Evolutionary conservation across 345 rosid genomes (phyloP).

Genomic region (Aquilaria sinensis): DNA sequence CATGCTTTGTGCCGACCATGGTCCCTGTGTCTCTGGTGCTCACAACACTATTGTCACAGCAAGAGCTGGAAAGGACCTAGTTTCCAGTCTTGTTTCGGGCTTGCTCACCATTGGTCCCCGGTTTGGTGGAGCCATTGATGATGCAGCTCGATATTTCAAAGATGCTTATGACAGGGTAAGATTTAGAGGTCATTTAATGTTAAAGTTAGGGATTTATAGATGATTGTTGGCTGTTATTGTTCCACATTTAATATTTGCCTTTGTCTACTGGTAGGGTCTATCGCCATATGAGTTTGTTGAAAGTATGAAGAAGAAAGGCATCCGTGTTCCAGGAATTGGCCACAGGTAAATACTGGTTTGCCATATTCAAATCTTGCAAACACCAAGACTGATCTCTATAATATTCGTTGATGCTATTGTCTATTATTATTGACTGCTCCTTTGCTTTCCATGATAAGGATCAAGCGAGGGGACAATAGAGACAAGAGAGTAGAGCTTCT

Average conservation of each 20-base stretch:
- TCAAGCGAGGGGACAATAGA: conserved; percentile 87
- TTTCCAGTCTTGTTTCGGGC: conserved; percentile 63
- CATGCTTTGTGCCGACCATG: conserved; percentile 70
- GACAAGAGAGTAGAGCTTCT: conserved; percentile 85
- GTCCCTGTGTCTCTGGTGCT: conserved; percentile 71
- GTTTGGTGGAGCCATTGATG: conserved; percentile 71
- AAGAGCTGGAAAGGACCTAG: conserved; percentile 71
- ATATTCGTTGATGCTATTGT: too few relatives aligned
- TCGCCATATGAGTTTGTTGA: conserved; percentile 64
- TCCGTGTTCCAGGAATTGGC: conserved; percentile 69
- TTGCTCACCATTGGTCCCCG: conserved; percentile 71
- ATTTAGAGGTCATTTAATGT: conserved; percentile 1
- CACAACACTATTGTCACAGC: conserved; percentile 66
- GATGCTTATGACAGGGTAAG: conserved; percentile 61
- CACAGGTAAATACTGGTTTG: conserved; percentile 36
- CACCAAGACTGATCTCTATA: not conserved
- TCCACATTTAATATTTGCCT: not conserved
- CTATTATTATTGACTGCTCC: not conserved
- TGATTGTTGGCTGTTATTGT: not conserved
- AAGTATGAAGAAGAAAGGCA: conserved; percentile 69
- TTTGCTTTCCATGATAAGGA: conserved; percentile 29
- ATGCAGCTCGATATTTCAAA: conserved; percentile 66
- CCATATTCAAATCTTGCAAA: conserved; percentile 1
- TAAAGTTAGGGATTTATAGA: not conserved
- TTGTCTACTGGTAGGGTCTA: conserved; percentile 30